These are phyloP conservation scores for Jacaranda copaia DNA, from an alignment of 257 asterid genomes.

Conservation along the genomic window DNA sequence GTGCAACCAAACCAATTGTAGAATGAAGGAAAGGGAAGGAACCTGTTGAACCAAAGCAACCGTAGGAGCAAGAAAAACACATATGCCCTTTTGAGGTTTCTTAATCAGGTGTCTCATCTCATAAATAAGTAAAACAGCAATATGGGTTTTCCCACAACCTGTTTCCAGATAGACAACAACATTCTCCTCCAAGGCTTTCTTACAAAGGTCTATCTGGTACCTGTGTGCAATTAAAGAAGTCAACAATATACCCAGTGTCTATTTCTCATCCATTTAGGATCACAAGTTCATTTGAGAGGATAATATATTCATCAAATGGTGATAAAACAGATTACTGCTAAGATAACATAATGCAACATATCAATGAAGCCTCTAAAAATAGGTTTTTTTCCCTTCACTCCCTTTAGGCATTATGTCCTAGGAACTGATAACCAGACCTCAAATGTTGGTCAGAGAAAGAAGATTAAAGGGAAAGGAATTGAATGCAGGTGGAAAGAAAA, in stretches of 20 bases:
- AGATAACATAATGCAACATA: slow-evolving; percentile 24
- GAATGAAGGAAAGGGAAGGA: slow-evolving; percentile 31
- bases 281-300: slow-evolving; percentile 25
- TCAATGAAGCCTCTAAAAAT: slow-evolving; percentile 19
- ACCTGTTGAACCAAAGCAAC: slow-evolving; percentile 98
- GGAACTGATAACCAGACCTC: slow-evolving; percentile 14
- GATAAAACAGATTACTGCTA: slow-evolving; percentile 1
- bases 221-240: slow-evolving; percentile 50
- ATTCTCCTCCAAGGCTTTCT: slow-evolving; percentile 89
- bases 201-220: slow-evolving; percentile 89
- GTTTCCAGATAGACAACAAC: slow-evolving; percentile 83
- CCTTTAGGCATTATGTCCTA: neutral
- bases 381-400: slow-evolving; percentile 4
- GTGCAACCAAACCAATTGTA: slow-evolving; percentile 11
- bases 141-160: slow-evolving; percentile 97
- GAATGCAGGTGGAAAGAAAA: neutral
- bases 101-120: slow-evolving; percentile 89
- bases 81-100: slow-evolving; percentile 85
- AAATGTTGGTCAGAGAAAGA: slow-evolving; percentile 7
- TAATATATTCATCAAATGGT: slow-evolving; percentile 19
- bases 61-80: slow-evolving; percentile 94
- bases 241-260: slow-evolving; percentile 9
- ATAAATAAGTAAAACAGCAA: slow-evolving; percentile 85
- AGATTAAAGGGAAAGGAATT: neutral
- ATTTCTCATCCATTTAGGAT: slow-evolving; percentile 12